phyloP scores from a whole-genome alignment of 805 yeast genomes.

The Suhomyces pyralidae region DNA sequence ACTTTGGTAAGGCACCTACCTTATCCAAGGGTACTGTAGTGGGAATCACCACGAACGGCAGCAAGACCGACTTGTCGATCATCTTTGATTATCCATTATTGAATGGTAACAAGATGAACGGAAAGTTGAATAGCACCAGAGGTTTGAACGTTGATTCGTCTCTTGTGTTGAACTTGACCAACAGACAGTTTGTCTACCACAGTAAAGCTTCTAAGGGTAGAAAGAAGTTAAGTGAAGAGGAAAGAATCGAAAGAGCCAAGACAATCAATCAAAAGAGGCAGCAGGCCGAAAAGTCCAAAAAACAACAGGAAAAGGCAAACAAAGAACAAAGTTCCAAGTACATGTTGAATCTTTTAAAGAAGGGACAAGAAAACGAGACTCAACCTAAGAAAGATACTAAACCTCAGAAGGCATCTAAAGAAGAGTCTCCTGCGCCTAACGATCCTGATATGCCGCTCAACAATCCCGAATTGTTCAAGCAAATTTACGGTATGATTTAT shows the following conservation, averaged over 20 bases:
- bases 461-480: constrained; percentile 34
- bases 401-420: background rate
- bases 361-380: constrained; percentile 6
- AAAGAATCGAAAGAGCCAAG: constrained; percentile 13
- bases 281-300: constrained; percentile 8
- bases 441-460: constrained; percentile 18
- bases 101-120: constrained; percentile 80
- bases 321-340: constrained; percentile 28
- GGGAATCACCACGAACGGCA: constrained; percentile 55
- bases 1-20: constrained; percentile 84
- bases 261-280: constrained; percentile 4
- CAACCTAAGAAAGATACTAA: constrained; percentile 3
- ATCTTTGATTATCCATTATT: constrained; percentile 80
- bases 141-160: constrained; percentile 84
- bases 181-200: constrained; percentile 73
- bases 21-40: constrained; percentile 90
- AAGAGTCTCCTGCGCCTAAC: background rate
- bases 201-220: constrained; percentile 56
- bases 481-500: constrained; percentile 42
- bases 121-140: constrained; percentile 71
- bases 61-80: constrained; percentile 66
- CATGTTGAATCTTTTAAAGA: constrained; percentile 29
- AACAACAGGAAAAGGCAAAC: constrained; percentile 6
- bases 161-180: constrained; percentile 71
- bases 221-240: constrained; percentile 25